Evolutionary conservation across 352 stramenopile species (phyloP), one percentile per base, ranked within the genome.

Genomic region (Pythium sukuiense): DNA sequence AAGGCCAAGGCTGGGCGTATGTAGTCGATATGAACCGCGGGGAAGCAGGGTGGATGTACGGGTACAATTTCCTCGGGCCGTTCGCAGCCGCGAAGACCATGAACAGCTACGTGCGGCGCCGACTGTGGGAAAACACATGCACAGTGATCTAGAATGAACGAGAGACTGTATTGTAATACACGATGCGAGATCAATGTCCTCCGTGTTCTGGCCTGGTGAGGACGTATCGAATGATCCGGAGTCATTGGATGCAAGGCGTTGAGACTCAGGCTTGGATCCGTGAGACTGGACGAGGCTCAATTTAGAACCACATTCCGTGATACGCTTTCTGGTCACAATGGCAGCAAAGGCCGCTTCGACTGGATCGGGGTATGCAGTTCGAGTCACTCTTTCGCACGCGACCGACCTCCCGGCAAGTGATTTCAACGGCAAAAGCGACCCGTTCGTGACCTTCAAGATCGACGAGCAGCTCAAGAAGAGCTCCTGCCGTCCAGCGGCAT

Each of bases 51-150:
- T 93, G 85, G 85, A 69, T 77, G 18, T 91, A 93, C 62, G 85
- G 81, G 39, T 78, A 76, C 54, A 82, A 79, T 20, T 91, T 87
- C 54, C 55, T 74, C 1, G 81, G 83, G 0, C 85, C 85, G 12
- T 92, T 84, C 72, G 73, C 80, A 12, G 65, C 77, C 11, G 82
- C 70, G 18, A 87, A 85, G 59, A 74, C 73, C 41, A 58, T 74
- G 3, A 73, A 84, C 46, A 81, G 72, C 70, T 86, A 88, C 55
- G 83, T 88, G 29, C 74, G 85, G 54, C 85, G 85, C 16, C 83
- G 85, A 2, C 32, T 89, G 37, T 93, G 83, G 83, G 80, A 92
- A 55, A 91, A 90, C 69, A 82, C 75, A 30, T 89, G 80, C 62
- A 70, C 57, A 32, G 66, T 67, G 5, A n/a, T 41, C 7, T 41